Evolutionary conservation across 2,329 filamentous ascomycete species (phyloP), one percentile per base, ranked within the genome.

Genomic region (Fusarium torreyae): DNA sequence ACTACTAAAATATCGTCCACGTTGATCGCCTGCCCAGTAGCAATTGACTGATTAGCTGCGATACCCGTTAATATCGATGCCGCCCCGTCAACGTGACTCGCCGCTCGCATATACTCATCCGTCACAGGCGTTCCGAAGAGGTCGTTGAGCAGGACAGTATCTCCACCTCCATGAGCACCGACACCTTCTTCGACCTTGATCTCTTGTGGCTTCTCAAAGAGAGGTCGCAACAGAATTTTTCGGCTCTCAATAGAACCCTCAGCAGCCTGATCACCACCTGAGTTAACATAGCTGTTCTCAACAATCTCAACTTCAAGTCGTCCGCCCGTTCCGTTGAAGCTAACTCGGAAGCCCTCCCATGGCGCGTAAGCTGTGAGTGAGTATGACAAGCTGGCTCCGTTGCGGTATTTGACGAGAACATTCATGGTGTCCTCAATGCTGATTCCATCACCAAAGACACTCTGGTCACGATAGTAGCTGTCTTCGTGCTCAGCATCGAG

Each of bases 371-470:
- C 88, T 2, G 85, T 87, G 13, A 88, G 77, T 22, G 82, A 87
- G 71, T 90, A 90, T 1, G 88, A 89, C 74, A 90, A 77, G 26
- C 87, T 83, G 0, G 86, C 87, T 4, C 87, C 85, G 52, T 82
- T 87, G 18, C 81, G 79, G 71, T 90, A 90, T 51, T 83, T 80
- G 22, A 90, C 85, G 45, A 90, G 79, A 24, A 90, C 77, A 39
- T 82, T 87, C 87, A 90, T 88, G 0, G 87, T 90, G 70, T 90
- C 88, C 74, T 90, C 88, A 60, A 90, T 90, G 68, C 82, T 89
- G 57, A 90, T 89, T 2, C 88, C 88, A 62, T 90, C 88, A 0
- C 86, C 82, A 55, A 90, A 90, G 1, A 89, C 87, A 68, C 84
- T 88, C 76, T 89, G 88, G 70, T 90, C 88, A 1, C 88, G 84